Conservation (phyloP, 306 rosid genomes). For the Cicer arietinum region DNA sequence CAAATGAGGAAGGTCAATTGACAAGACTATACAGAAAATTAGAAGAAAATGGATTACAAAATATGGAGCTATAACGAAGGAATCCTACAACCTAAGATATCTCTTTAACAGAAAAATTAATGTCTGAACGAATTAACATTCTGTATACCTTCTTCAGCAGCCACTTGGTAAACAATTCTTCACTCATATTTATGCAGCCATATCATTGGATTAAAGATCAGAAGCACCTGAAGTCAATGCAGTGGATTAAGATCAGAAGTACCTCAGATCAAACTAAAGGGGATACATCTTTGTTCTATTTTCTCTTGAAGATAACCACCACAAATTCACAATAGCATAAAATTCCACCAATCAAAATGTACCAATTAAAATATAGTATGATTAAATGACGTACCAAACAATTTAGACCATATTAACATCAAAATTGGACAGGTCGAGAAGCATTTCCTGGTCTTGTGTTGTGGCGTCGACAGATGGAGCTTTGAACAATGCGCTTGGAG, state of each 20-base stretch:
- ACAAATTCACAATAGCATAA: slow-evolving; percentile 20
- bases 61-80: slow-evolving; percentile 45
- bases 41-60: slow-evolving; percentile 39
- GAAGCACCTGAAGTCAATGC: not conserved
- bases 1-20: slow-evolving; percentile 45
- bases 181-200: slow-evolving; percentile 33
- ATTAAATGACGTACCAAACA: slow-evolving; percentile 50
- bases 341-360: slow-evolving; percentile 10
- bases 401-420: slow-evolving; percentile 66
- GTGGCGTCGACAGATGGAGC: slow-evolving; percentile 63
- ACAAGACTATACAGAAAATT: slow-evolving; percentile 54
- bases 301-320: slow-evolving; percentile 13
- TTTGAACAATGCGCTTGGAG: slow-evolving; percentile 73
- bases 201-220: slow-evolving; percentile 3
- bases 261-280: not conserved
- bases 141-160: slow-evolving; percentile 61
- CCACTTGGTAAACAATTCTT: slow-evolving; percentile 33
- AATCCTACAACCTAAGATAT: slow-evolving; percentile 46
- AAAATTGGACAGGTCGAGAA: slow-evolving; percentile 73
- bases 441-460: slow-evolving; percentile 85
- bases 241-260: slow-evolving; percentile 9
- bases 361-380: slow-evolving; percentile 31
- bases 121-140: slow-evolving; percentile 54
- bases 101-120: slow-evolving; percentile 44
- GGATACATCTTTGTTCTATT: slow-evolving; percentile 6